phyloP scores from a whole-genome alignment of 2,329 filamentous ascomycete species.

The Capronia epimyces region DNA sequence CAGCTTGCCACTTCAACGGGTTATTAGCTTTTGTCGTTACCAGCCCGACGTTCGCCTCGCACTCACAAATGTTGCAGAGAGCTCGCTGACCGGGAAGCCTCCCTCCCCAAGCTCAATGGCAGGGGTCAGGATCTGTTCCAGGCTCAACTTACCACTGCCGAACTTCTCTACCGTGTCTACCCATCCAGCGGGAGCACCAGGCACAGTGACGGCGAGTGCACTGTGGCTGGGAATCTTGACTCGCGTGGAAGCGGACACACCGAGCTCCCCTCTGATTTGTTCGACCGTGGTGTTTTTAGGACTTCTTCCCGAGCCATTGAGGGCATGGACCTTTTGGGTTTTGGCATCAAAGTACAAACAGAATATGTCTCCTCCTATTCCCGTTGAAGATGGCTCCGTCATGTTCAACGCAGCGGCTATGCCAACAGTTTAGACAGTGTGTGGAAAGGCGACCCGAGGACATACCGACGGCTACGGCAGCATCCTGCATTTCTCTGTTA shows the following conservation, averaged over 20 bases:
- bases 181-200: conserved; percentile 90
- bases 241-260: conserved; percentile 46
- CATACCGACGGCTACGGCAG: conserved; percentile 84
- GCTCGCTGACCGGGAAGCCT: conserved; percentile 82
- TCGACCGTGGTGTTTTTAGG: conserved; percentile 65
- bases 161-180: conserved; percentile 81
- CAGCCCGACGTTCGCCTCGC: not conserved
- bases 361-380: conserved; percentile 97
- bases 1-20: conserved; percentile 60
- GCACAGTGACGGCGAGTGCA: conserved; percentile 77
- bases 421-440: conserved; percentile 7
- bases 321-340: conserved; percentile 71
- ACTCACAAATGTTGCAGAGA: conserved; percentile 64
- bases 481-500: conserved; percentile 58
- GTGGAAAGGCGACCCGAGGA: not conserved
- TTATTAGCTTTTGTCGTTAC: not conserved
- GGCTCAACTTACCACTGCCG: conserved; percentile 73
- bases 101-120: conserved; percentile 81
- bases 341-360: conserved; percentile 85
- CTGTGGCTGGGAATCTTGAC: conserved; percentile 62
- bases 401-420: conserved; percentile 84
- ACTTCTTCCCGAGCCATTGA: conserved; percentile 91
- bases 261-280: conserved; percentile 63
- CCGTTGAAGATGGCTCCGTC: conserved; percentile 86
- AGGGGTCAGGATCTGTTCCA: conserved; percentile 73